Evolutionary conservation across 345 rosid species (phyloP), one percentile per base, ranked within the genome.

Genomic region (Tarenaya hassleriana): DNA sequence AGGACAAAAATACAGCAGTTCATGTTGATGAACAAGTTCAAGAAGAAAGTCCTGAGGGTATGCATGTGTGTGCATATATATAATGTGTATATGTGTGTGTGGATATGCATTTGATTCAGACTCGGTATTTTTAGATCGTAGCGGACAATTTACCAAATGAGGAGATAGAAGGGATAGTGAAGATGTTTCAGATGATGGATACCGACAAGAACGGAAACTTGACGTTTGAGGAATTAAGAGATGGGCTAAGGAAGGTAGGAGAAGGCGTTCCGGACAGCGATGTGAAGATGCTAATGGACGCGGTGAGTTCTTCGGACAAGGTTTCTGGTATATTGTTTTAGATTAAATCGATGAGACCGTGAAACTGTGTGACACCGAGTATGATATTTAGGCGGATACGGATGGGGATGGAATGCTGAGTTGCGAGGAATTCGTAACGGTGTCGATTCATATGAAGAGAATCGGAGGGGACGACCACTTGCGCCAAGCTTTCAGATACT

Each of bases 21-120:
- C 77, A 75, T 88, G 6, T 61, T 92, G 68, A 83, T 84, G 90
- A 87, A 79, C 32, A 87, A 81, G 79, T 92, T 92, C 83, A 87
- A 92, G 78, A 87, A 84, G 81, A 92, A 73, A 69, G 98, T 78
- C 55, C 75, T 92, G 3, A 63, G 88, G 62, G 96, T 82, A 69
- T 66, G 77, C 8, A 42, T 49, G 7, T 16, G 15, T 31, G 41
- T 42, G 18, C 20, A 42, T 15, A 2, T 42, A 16, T 1, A 9
- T n/a, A n/a, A n/a, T 42, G 29, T 24, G 29, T 2, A 24, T 24
- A 24, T 24, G 2, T 24, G 29, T 24, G 5, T 24, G 3, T 24
- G 5, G 2, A 24, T 24, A 24, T 5, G 15, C 15, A 34, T 17
- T 19, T 58, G 16, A 42, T 52, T 31, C 37, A 45, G 18, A 58